Evolutionary conservation across 805 yeast species (phyloP).

Genomic region (Monosporozyma siamensis): DNA sequence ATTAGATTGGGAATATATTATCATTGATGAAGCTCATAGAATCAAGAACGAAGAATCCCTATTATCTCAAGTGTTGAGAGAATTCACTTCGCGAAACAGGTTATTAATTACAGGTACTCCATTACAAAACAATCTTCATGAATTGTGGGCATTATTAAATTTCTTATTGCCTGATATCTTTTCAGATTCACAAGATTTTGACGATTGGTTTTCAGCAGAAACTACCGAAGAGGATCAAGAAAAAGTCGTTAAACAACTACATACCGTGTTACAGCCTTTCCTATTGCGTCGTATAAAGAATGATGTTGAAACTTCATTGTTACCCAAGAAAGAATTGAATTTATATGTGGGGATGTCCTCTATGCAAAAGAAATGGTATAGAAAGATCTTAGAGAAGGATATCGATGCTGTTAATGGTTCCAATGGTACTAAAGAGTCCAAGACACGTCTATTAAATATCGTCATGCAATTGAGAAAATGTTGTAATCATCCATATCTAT

Average conservation of each 20-base stretch:
- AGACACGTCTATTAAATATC: slow-evolving; percentile 65
- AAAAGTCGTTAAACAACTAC: slow-evolving; percentile 55
- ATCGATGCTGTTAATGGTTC: slow-evolving; percentile 82
- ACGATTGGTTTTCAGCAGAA: slow-evolving; percentile 56
- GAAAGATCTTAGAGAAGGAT: slow-evolving; percentile 66
- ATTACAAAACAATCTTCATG: slow-evolving; percentile 68
- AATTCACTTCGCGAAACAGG: slow-evolving; percentile 62
- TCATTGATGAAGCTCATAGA: slow-evolving; percentile 76
- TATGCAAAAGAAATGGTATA: slow-evolving; percentile 77
- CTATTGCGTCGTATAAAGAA: slow-evolving; percentile 65
- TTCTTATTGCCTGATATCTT: slow-evolving; percentile 73
- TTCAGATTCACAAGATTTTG: slow-evolving; percentile 63
- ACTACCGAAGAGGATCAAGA: slow-evolving; percentile 38
- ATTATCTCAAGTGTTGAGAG: slow-evolving; percentile 63
- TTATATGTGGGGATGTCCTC: slow-evolving; percentile 65
- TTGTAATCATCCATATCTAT: slow-evolving; percentile 76
- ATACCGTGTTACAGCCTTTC: slow-evolving; percentile 68
- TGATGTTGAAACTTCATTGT: slow-evolving; percentile 70
- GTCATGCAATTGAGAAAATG: slow-evolving; percentile 82
- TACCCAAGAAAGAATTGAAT: slow-evolving; percentile 68
- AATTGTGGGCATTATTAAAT: slow-evolving; percentile 71
- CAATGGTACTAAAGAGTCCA: slow-evolving; percentile 62
- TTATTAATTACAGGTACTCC: slow-evolving; percentile 77
- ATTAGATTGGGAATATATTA: slow-evolving; percentile 66
- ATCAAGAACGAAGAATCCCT: slow-evolving; percentile 68